These are phyloP conservation scores for Coix lacrymajobi DNA, from an alignment of 176 grass and related monocot species.

Conservation along the genomic window DNA sequence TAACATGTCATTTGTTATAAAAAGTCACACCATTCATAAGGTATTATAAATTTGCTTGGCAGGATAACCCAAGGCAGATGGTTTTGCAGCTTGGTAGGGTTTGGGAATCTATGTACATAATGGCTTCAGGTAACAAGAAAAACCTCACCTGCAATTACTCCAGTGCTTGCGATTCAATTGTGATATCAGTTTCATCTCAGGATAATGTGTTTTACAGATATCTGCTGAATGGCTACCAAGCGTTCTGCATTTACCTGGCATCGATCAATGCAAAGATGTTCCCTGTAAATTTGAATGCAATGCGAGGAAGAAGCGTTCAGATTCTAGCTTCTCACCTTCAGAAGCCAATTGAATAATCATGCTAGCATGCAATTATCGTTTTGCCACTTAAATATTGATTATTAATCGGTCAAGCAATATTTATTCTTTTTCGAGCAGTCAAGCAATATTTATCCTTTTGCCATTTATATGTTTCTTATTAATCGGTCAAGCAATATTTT, in stretches of 20 bases:
- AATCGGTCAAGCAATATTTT: no score
- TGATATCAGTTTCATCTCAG: background rate
- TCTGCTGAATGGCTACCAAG: constrained; percentile 82
- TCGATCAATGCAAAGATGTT: constrained; percentile 71
- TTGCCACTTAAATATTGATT: background rate
- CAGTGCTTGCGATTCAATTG: no score
- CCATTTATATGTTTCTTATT: no score
- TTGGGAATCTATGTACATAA: constrained; percentile 65
- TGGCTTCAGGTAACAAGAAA: constrained; percentile 62
- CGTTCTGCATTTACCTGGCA: constrained; percentile 84
- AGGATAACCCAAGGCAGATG: no score
- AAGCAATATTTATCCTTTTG: no score
- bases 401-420: background rate
- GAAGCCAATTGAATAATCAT: background rate
- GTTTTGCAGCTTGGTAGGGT: constrained; percentile 78
- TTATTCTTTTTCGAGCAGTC: no score
- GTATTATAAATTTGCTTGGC: background rate
- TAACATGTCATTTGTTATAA: constrained; percentile 3
- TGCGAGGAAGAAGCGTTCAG: no score
- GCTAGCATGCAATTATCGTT: background rate
- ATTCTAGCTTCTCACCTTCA: background rate
- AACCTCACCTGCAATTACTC: no score
- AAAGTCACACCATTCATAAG: background rate
- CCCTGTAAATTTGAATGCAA: constrained; percentile 29
- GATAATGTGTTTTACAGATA: constrained; percentile 31